These are phyloP conservation scores for Ambrosia hybrid DNA, from an alignment of 140 eudicot genomes.

Conservation along the genomic window DNA sequence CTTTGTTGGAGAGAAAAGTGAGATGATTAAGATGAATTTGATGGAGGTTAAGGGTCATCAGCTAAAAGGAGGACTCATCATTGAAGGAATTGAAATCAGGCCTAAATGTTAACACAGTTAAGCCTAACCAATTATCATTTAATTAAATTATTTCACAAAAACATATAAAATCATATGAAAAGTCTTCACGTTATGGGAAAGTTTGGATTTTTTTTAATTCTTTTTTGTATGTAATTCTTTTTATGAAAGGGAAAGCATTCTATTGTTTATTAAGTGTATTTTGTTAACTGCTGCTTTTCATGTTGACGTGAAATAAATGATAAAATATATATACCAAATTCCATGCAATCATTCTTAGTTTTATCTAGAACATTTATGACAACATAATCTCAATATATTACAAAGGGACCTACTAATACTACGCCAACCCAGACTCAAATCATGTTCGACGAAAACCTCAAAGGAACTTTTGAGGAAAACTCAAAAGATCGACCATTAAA, in stretches of 20 bases:
- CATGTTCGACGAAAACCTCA: too few relatives aligned
- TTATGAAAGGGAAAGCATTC: background rate
- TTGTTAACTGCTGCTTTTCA: background rate
- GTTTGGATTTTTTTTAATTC: background rate
- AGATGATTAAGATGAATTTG: constrained; percentile 59
- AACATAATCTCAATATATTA: background rate
- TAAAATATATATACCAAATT: background rate
- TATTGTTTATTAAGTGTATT: background rate
- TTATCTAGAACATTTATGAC: background rate
- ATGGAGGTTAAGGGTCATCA: constrained; percentile 69
- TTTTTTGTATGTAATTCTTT: constrained; percentile 1
- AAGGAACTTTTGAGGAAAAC: too few relatives aligned
- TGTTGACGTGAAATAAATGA: background rate
- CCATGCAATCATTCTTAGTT: background rate
- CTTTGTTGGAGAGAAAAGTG: constrained; percentile 33
- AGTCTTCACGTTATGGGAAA: background rate
- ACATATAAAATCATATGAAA: too few relatives aligned
- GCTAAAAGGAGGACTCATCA: constrained; percentile 75
- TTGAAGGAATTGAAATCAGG: constrained; percentile 82
- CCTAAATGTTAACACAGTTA: constrained; percentile 34
- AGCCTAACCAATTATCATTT: background rate
- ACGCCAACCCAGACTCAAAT: too few relatives aligned
- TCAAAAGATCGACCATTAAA: too few relatives aligned
- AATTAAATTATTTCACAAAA: background rate
- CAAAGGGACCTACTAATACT: background rate